Conservation (phyloP, 176 grass and related monocot genomes). For the Stipa capillata region DNA sequence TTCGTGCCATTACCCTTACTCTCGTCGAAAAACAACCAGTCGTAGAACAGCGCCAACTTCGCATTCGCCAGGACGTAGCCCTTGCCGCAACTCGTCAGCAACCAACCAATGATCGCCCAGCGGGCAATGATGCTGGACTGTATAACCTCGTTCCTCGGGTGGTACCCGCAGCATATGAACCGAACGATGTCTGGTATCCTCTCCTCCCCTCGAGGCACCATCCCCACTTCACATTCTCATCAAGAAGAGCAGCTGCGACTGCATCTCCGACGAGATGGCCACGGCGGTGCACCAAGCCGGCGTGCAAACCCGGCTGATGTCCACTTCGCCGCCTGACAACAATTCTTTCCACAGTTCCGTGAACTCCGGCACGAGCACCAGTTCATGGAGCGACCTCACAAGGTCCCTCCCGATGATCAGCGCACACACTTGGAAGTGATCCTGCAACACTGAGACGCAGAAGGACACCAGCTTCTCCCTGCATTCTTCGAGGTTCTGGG, state of each 20-base stretch:
- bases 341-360: constrained; percentile 53
- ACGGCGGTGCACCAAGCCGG: constrained; percentile 28
- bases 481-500: constrained; percentile 38
- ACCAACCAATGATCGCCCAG: constrained; percentile 77
- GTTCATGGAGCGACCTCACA: constrained; percentile 63
- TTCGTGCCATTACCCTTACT: constrained; percentile 57
- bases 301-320: constrained; percentile 28
- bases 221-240: constrained; percentile 82
- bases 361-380: constrained; percentile 64
- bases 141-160: constrained; percentile 66
- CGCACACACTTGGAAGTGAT: constrained; percentile 37
- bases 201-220: constrained; percentile 61
- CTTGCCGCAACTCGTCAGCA: constrained; percentile 60
- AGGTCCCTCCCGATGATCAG: constrained; percentile 71
- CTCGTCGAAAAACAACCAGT: constrained; percentile 81
- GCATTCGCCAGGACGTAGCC: constrained; percentile 63
- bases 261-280: constrained; percentile 61
- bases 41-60: constrained; percentile 80
- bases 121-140: constrained; percentile 64
- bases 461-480: constrained; percentile 52
- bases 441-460: constrained; percentile 39
- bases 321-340: neutral
- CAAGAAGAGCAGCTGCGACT: constrained; percentile 74
- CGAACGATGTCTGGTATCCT: constrained; percentile 62
- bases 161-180: constrained; percentile 64